A percentile compares a stretch with the other conserved stretches of the same genome.
These are phyloP conservation scores for Apiospora kogelbergensis DNA, from an alignment of 2,329 filamentous ascomycete genomes.

Conservation along the genomic window DNA sequence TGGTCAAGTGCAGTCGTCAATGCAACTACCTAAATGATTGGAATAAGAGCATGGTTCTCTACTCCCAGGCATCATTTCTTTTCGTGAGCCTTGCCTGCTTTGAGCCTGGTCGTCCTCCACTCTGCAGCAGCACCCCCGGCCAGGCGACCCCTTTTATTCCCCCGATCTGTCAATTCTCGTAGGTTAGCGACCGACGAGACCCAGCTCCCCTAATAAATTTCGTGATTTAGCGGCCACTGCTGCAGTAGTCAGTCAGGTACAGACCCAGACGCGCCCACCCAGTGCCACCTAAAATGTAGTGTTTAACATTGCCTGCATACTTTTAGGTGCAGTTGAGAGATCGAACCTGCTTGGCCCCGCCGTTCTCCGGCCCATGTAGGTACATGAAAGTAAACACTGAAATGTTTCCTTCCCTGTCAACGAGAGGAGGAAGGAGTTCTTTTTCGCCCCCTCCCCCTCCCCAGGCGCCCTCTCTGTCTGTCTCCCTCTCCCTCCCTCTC, in stretches of 20 bases:
- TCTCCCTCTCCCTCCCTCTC: no score
- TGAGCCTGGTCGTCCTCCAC: neutral
- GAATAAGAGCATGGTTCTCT: conserved; percentile 3
- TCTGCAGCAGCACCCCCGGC: conserved; percentile 1
- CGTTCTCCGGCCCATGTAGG: neutral
- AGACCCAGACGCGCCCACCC: neutral
- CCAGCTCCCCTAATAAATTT: conserved; percentile 2
- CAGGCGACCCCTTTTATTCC: neutral
- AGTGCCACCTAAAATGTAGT: neutral
- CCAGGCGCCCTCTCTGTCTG: no score
- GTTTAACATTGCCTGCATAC: neutral
- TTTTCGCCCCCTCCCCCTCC: no score
- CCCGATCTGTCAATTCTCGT: neutral
- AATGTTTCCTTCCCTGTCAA: neutral
- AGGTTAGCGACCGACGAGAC: neutral
- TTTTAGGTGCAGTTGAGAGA: neutral
- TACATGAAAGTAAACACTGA: neutral
- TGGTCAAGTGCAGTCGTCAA: neutral
- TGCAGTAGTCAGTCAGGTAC: neutral
- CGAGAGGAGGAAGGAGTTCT: no score
- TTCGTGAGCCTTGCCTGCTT: conserved; percentile 3
- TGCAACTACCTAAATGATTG: neutral
- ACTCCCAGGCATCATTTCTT: neutral
- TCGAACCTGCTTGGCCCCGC: neutral
- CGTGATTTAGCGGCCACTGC: neutral